Evolutionary conservation across 2,329 filamentous ascomycete genomes (phyloP).

Genomic region (Trichoderma koningii): DNA sequence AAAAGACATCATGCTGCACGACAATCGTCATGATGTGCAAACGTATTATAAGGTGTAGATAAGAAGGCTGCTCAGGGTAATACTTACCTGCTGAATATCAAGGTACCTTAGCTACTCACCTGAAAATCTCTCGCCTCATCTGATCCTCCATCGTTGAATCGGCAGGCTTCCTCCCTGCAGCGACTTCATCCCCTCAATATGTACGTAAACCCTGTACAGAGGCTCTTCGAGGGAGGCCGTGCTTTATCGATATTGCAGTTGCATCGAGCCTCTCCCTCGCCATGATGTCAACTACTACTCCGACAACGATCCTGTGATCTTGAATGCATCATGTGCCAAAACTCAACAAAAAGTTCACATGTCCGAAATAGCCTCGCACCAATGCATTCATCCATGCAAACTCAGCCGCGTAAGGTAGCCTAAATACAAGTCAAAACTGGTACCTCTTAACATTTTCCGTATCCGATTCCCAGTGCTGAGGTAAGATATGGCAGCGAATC

Average conservation of each 20-base stretch:
- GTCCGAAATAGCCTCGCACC: neutral
- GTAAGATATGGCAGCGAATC: no score
- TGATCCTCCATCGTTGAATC: no score
- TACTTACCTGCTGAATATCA: no score
- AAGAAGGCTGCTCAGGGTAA: no score
- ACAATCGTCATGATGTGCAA: no score
- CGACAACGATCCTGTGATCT: conserved; percentile 8
- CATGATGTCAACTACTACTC: conserved; percentile 4
- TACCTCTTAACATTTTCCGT: neutral
- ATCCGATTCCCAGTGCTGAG: no score
- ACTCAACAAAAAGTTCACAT: neutral
- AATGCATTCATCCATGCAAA: neutral
- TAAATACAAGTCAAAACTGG: neutral
- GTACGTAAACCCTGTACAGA: conserved; percentile 11
- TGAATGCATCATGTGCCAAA: conserved; percentile 12
- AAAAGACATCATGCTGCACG: no score
- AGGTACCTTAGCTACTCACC: no score
- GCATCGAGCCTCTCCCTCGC: neutral
- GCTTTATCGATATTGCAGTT: neutral
- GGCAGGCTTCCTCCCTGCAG: conserved; percentile 1
- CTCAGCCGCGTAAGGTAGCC: neutral
- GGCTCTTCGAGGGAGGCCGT: neutral
- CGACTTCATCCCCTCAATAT: conserved; percentile 3
- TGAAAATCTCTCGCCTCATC: no score
- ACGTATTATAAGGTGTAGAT: no score